phyloP scores from a whole-genome alignment of 257 asterid genomes.

The Lavandula angustifolia region DNA sequence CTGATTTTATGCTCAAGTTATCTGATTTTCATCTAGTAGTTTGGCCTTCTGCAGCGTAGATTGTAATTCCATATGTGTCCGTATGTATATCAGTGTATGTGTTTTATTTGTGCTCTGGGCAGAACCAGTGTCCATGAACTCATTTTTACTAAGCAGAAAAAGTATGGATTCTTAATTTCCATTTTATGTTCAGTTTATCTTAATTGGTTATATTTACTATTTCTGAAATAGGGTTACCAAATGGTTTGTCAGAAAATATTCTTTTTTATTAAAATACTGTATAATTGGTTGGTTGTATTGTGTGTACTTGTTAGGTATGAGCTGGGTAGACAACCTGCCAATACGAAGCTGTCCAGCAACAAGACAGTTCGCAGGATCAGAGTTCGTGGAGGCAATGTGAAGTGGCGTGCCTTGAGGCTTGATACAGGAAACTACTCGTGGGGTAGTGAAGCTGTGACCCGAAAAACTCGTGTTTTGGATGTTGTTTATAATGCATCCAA shows the following conservation, averaged over 20 bases:
- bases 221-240: too few species aligned
- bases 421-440: conserved; percentile 72
- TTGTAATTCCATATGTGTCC: neutral
- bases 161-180: too few species aligned
- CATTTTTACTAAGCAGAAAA: neutral
- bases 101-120: too few species aligned
- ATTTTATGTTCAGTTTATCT: too few species aligned
- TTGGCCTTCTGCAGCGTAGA: neutral
- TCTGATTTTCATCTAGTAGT: too few species aligned
- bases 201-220: too few species aligned
- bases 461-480: conserved; percentile 71
- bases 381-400: conserved; percentile 72
- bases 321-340: conserved; percentile 85
- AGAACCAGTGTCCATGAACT: too few species aligned
- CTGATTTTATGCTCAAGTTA: neutral
- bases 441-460: conserved; percentile 75
- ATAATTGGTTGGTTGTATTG: neutral
- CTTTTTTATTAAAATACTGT: neutral
- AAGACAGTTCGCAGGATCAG: conserved; percentile 69
- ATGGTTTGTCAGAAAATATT: neutral
- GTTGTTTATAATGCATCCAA: conserved; percentile 76
- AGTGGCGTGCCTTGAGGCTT: conserved; percentile 73
- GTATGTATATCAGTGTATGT: too few species aligned
- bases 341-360: conserved; percentile 71
- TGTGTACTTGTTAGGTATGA: conserved; percentile 52